Base-by-base conservation (phyloP, 2,329 filamentous ascomycete species). In the Pestalotiopsis fici region DNA sequence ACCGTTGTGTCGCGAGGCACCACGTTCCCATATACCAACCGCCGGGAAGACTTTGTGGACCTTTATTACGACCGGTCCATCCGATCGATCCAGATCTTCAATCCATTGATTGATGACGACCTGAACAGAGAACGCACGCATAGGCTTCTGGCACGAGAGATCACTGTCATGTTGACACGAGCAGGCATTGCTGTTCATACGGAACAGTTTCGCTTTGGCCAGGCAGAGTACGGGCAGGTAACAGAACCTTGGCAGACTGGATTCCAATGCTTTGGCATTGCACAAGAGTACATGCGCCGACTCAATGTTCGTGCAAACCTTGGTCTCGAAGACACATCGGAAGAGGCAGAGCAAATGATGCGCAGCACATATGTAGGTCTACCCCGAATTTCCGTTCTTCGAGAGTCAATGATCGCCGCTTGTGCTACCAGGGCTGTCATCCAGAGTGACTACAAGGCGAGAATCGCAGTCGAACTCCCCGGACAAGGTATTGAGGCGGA, bases 401-500 rank as follows among this genome's bases (percentile, higher is more conserved):
- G 59, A 12, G 59, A 62, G 37, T 62, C 59, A 11, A 62, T 62
- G 59, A 50, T 62, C 31, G 37, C 59, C 21, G 59, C n/a, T 4
- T 62, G 59, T 47, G 59, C 59, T 0, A 23, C 21, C 11, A 31
- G 59, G 9, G 59, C 59, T 15, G 25, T 62, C 13, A 21, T 18
- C 15, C n/a, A 25, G 15, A 25, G n/a, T 12, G 37, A 21, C 9
- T 62, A 39, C 37, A 43, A 35, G 37, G 59, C 59, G 15, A 23
- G 59, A 31, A n/a, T 62, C 11, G 59, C 59, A 12, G 37, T 62
- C 4, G 59, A 62, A 21, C 59, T 62, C 4, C 59, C 59, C n/a
- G 59, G 59, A n/a, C 28, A 18, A 31, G 55, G 57, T 18, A 18
- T 37, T 3, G 57, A 60, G 15, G 27, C n/a, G 28, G 15, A 35